Conservation (phyloP, 192 early-diverging fungal genomes). For the Mortierella claussenii region DNA sequence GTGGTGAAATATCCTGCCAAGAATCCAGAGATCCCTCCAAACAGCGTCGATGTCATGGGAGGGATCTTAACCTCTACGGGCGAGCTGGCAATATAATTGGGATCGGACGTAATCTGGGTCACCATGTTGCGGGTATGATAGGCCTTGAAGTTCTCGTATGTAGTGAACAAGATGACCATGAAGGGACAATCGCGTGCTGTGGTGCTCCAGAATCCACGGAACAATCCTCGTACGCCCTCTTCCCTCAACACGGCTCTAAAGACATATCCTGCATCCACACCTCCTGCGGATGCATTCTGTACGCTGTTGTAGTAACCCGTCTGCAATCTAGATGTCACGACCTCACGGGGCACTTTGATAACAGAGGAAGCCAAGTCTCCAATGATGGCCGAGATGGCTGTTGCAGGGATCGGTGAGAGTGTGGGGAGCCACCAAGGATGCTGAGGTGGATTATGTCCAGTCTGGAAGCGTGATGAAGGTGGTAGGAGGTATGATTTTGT, state of each 20-base stretch:
- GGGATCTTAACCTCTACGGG: constrained; percentile 70
- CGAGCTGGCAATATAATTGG: constrained; percentile 56
- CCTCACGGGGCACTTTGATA: constrained; percentile 82
- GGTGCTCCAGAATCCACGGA: constrained; percentile 77
- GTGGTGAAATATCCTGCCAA: constrained; percentile 81
- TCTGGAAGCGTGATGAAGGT: constrained; percentile 47
- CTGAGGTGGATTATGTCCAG: constrained; percentile 37
- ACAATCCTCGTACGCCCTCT: constrained; percentile 72
- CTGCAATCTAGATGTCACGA: constrained; percentile 77
- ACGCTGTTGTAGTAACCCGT: constrained; percentile 62
- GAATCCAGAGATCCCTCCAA: constrained; percentile 78
- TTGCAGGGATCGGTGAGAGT: constrained; percentile 64
- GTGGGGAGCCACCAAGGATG: constrained; percentile 54
- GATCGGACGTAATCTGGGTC: constrained; percentile 51
- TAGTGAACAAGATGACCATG: constrained; percentile 81
- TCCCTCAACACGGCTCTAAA: constrained; percentile 62
- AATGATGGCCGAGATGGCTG: constrained; percentile 74
- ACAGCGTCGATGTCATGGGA: constrained; percentile 71
- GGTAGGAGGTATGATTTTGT: constrained; percentile 66
- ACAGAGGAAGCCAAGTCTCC: constrained; percentile 79
- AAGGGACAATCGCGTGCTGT: constrained; percentile 80
- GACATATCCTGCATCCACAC: constrained; percentile 58
- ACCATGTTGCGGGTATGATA: constrained; percentile 63
- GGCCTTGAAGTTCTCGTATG: constrained; percentile 81
- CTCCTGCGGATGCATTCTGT: constrained; percentile 24